Conservation (phyloP, 106 monocot species). For the Xerophyta viscosa region DNA sequence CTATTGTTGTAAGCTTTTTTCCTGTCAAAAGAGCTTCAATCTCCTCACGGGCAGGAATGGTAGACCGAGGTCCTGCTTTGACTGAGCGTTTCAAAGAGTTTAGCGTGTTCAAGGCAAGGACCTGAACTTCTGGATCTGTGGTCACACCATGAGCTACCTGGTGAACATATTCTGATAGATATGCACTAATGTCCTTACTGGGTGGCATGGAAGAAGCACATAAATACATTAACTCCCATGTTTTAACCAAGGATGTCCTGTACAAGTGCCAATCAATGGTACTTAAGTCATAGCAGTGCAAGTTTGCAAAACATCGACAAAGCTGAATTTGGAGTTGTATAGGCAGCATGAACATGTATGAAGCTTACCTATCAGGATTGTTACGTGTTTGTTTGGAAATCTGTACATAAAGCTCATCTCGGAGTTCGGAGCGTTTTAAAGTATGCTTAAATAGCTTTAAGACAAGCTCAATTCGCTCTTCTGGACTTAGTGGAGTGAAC, state of each 20-base stretch:
- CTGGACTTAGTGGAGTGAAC: slow-evolving; percentile 37
- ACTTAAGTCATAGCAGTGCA: too few species aligned
- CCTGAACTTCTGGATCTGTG: slow-evolving; percentile 61
- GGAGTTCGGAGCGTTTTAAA: slow-evolving; percentile 79
- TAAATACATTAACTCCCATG: slow-evolving; percentile 96
- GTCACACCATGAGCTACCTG: slow-evolving; percentile 59
- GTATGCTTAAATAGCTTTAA: slow-evolving; percentile 84
- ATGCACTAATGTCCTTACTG: slow-evolving; percentile 83
- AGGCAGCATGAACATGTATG: not conserved
- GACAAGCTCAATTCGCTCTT: slow-evolving; percentile 82
- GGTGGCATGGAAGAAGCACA: slow-evolving; percentile 97
- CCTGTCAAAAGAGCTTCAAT: slow-evolving; percentile 85
- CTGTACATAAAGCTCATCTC: slow-evolving; percentile 91
- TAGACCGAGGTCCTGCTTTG: slow-evolving; percentile 78
- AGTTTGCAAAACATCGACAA: too few species aligned
- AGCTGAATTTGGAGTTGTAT: too few species aligned
- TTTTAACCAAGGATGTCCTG: slow-evolving; percentile 59
- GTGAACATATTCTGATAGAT: slow-evolving; percentile 94
- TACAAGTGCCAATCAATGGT: slow-evolving; percentile 1
- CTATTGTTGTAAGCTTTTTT: slow-evolving; percentile 91
- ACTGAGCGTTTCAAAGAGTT: slow-evolving; percentile 78
- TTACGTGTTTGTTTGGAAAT: slow-evolving; percentile 95
- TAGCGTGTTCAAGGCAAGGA: slow-evolving; percentile 73
- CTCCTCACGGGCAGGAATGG: slow-evolving; percentile 80
- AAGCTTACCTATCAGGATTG: slow-evolving; percentile 71